Evolutionary conservation across 2,329 filamentous ascomycete genomes (phyloP).

Genomic region (Gaeumannomyces tritici): DNA sequence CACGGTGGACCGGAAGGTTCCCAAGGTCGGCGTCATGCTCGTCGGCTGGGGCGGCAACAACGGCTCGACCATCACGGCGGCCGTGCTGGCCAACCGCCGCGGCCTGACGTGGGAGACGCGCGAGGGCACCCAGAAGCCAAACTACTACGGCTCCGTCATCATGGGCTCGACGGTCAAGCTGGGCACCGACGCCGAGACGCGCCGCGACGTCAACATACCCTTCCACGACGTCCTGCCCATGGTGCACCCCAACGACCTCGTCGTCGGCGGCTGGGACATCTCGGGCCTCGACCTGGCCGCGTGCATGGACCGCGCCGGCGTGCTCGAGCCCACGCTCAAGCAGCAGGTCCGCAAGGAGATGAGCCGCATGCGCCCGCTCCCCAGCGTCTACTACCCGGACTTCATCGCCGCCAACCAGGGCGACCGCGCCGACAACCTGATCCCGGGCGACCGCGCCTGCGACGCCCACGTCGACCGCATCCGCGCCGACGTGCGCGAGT

Average conservation of each 20-base stretch:
- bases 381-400: constrained; percentile 96
- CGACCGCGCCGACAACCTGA: constrained; percentile 84
- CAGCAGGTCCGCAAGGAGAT: constrained; percentile 85
- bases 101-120: constrained; percentile 86
- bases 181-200: constrained; percentile 74
- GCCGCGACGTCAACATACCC: constrained; percentile 88
- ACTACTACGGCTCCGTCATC: constrained; percentile 97
- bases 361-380: constrained; percentile 77
- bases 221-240: constrained; percentile 92
- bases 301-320: constrained; percentile 91
- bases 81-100: constrained; percentile 90
- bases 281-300: constrained; percentile 80
- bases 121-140: constrained; percentile 73
- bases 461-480: constrained; percentile 86
- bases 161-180: constrained; percentile 98
- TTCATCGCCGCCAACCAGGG: constrained; percentile 99
- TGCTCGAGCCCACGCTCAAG: constrained; percentile 94
- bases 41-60: constrained; percentile 99
- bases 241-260: constrained; percentile 93
- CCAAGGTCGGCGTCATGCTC: constrained; percentile 93
- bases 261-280: constrained; percentile 96
- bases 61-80: constrained; percentile 91
- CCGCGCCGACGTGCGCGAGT: constrained; percentile 86
- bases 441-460: constrained; percentile 75
- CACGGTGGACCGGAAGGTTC: constrained; percentile 89